Base-by-base conservation (phyloP, 306 rosid genomes). In the Ochetophila trinervis region DNA sequence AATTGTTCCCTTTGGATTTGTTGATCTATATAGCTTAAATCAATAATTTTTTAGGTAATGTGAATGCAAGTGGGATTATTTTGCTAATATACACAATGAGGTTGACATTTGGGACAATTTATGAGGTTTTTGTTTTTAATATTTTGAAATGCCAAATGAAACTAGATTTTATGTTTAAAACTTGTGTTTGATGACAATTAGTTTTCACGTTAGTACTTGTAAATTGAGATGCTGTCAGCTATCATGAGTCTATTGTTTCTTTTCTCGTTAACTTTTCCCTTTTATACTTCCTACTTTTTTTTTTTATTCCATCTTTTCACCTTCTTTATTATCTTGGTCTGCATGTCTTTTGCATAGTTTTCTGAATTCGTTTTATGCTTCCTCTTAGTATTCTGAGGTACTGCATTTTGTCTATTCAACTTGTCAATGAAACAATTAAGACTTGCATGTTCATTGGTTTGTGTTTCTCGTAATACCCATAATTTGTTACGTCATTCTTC, bases 401-500 rank as follows among this genome's bases (percentile, higher is more conserved):
- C 45, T 37, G 13, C 9, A 8, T 16, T 66, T 32, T 68, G 47
- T 5, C 22, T 59, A 44, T 40, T 57, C 34, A 23, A 19, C 15
- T 57, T 6, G 22, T 8, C 19, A 16, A 58, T 20, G 49, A 36
- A 35, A 58, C 23, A 18, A 47, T 21, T 21, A 3, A 14, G 42
- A 14, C 6, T 18, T 22, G 12, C 18, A 45, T 48, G 15, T 18
- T 48, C 10, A 21, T 50, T 42, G 17, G n/a, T 53, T 22, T 42
- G 13, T 21, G 27, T 69, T 75, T 62, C 56, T 24, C 42, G 3
- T 17, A 10, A 22, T 15, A 10, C n/a, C 9, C 65, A 30, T 75
- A 8, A 35, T 66, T 63, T 76, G 30, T 40, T 55, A 35, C 66
- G 27, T 56, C 65, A 23, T 72, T 67, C 66, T 72, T 49, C 37